Evolutionary conservation across 208 protist species (phyloP), one percentile per base, ranked within the genome.

Genomic region (Wallacemonas rigidus): DNA sequence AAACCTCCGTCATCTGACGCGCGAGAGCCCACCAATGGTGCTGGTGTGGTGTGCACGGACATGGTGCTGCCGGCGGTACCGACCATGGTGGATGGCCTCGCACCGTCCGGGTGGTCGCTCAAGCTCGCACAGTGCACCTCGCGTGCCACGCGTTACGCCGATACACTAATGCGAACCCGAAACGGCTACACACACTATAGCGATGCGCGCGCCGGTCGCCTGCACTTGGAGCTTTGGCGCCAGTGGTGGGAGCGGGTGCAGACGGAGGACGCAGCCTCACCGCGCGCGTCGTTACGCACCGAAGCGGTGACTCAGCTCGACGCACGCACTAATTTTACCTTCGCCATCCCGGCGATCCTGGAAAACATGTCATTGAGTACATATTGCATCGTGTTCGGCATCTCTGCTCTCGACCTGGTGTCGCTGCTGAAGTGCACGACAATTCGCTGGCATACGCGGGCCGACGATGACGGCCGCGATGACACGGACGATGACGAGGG

Each of bases 221-320:
- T 95, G 57, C 92, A 96, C 55, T 36, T 94, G 39, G 89, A 96
- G 79, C 71, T 96, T 35, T 96, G 92, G 86, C 56, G 70, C 39
- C 79, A 93, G 69, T 90, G 85, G 80, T 84, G 72, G 71, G 48
- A 12, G 6, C 67, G 75, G 36, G 67, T 45, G 65, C 15, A 41
- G 35, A 2, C n/a, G 3, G 36, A 36, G 70, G 14, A 14, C 15
- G 7, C 43, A n/a, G 36, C 50, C 4, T 36, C 63, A 51, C 54
- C 35, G 4, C n/a, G 53, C n/a, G 50, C 14, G 26, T 14, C 14
- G 26, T 26, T 26, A 26, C 26, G 26, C 26, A 26, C 26, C 26
- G 26, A 26, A 26, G 26, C 26, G 26, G 26, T 26, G 26, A 26
- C 26, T 26, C 43, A 41, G 2, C 9, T 15, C 11, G 39, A 41